Conservation (phyloP, 2,329 filamentous ascomycete genomes). For the Colletotrichum musae region DNA sequence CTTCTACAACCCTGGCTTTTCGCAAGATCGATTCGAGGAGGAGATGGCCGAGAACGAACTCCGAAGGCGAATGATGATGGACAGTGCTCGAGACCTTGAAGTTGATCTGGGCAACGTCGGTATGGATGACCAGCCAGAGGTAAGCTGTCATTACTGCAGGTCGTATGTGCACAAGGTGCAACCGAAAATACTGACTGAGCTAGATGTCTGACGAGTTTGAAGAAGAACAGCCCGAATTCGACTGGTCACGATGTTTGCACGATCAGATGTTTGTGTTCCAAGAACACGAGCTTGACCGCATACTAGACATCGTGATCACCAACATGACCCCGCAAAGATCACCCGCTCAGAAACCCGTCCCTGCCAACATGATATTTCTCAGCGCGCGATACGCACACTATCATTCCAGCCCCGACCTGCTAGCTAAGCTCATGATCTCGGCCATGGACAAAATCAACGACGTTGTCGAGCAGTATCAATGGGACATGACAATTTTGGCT, state of each 20-base stretch:
- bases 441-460: conserved; percentile 98
- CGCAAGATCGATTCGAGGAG: conserved; percentile 94
- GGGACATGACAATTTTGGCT: conserved; percentile 99
- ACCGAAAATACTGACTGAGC: background rate
- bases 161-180: conserved; percentile 44
- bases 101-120: conserved; percentile 96
- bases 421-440: conserved; percentile 84
- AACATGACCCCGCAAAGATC: conserved; percentile 98
- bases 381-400: conserved; percentile 97
- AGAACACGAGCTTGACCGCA: conserved; percentile 90
- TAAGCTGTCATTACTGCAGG: conserved; percentile 56
- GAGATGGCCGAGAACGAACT: conserved; percentile 97
- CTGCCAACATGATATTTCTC: conserved; percentile 96
- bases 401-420: conserved; percentile 87
- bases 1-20: conserved; percentile 94
- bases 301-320: conserved; percentile 95
- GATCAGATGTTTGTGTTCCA: conserved; percentile 99
- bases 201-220: conserved; percentile 77
- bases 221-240: conserved; percentile 93
- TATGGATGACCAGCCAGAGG: conserved; percentile 95
- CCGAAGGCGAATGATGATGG: conserved; percentile 98
- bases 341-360: conserved; percentile 96
- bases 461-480: conserved; percentile 94
- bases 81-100: conserved; percentile 96
- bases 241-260: conserved; percentile 94